These are phyloP conservation scores for Pichia membranifaciens DNA, from an alignment of 805 yeast genomes.

Conservation along the genomic window DNA sequence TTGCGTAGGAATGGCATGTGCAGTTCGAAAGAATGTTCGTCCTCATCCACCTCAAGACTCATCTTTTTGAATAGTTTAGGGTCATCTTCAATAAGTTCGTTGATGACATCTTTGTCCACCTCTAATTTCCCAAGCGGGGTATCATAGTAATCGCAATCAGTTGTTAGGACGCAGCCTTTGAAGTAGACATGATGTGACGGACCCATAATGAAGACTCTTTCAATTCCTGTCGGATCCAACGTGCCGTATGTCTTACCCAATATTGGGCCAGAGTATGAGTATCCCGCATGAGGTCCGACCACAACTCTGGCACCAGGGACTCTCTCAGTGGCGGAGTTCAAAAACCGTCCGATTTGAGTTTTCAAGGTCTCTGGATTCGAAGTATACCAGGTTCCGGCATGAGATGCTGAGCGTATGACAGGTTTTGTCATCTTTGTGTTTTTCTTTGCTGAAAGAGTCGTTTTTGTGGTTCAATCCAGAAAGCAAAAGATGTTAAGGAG, in stretches of 20 bases:
- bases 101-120: constrained; percentile 50
- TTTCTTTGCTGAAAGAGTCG: no score
- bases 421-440: not conserved
- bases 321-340: constrained; percentile 35
- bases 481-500: no score
- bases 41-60: constrained; percentile 59
- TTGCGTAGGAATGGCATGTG: constrained; percentile 73
- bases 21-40: constrained; percentile 94
- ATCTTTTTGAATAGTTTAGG: constrained; percentile 46
- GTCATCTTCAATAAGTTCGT: constrained; percentile 31
- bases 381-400: constrained; percentile 89
- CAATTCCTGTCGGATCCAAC: constrained; percentile 53
- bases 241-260: constrained; percentile 72
- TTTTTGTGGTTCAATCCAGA: no score
- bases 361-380: constrained; percentile 38
- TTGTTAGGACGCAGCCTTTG: constrained; percentile 49
- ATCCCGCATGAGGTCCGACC: constrained; percentile 86
- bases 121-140: constrained; percentile 79
- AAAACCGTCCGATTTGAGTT: constrained; percentile 44
- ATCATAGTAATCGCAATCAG: constrained; percentile 49
- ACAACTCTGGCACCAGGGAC: constrained; percentile 41
- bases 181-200: constrained; percentile 92
- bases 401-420: constrained; percentile 50
- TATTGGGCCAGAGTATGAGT: constrained; percentile 69
- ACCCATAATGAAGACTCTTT: constrained; percentile 75